phyloP scores from a whole-genome alignment of 2,329 filamentous ascomycete genomes.

The Simplicillium sp. region DNA sequence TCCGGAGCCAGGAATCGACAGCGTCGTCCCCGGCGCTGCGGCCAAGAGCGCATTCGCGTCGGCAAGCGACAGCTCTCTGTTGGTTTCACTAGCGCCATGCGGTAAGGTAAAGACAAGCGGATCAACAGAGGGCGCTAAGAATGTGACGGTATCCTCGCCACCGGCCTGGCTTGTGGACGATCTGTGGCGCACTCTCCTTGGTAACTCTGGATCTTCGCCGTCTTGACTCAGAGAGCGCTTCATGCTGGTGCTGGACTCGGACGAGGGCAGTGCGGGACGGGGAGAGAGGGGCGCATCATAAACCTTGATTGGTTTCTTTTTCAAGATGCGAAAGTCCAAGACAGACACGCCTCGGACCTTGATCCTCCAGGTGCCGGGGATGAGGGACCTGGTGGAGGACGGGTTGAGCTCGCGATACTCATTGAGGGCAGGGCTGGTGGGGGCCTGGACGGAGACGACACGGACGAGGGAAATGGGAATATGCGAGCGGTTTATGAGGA shows the following conservation, averaged over 20 bases:
- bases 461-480: slow-evolving; percentile 40
- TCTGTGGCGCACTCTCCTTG: slow-evolving; percentile 33
- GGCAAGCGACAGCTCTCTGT: slow-evolving; percentile 35
- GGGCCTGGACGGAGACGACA: slow-evolving; percentile 26
- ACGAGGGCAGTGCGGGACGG: slow-evolving; percentile 17
- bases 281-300: slow-evolving; percentile 20
- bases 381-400: slow-evolving; percentile 33
- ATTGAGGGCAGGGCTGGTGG: slow-evolving; percentile 27
- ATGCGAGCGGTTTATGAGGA: slow-evolving; percentile 46
- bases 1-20: slow-evolving; percentile 37
- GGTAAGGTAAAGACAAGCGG: slow-evolving; percentile 43
- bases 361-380: slow-evolving; percentile 49
- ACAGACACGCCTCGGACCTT: slow-evolving; percentile 37
- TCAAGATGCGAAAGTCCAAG: slow-evolving; percentile 48
- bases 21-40: slow-evolving; percentile 37
- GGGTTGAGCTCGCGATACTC: slow-evolving; percentile 35
- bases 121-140: slow-evolving; percentile 38
- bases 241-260: slow-evolving; percentile 24
- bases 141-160: slow-evolving; percentile 45
- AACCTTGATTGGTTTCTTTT: slow-evolving; percentile 38
- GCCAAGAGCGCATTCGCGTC: slow-evolving; percentile 43
- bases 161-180: slow-evolving; percentile 19
- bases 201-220: slow-evolving; percentile 24
- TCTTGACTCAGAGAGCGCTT: slow-evolving; percentile 41
- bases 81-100: slow-evolving; percentile 26